phyloP scores from a whole-genome alignment of 1,284 basidiomycete genomes.

The Boletellus sp. region DNA sequence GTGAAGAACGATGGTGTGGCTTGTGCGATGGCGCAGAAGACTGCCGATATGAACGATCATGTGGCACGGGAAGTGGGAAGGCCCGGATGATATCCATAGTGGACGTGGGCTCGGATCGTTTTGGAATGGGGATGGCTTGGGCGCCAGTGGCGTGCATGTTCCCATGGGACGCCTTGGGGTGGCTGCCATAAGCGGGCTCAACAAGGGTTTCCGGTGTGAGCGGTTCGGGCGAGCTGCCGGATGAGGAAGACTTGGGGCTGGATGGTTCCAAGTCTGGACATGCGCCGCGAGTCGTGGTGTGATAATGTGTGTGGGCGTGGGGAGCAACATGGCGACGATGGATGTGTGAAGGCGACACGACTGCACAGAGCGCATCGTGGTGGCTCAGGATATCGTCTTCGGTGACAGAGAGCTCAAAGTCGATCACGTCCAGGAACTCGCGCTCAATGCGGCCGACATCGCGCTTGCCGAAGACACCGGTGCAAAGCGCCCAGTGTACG shows the following conservation, averaged over 20 bases:
- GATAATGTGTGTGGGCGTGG: slow-evolving; percentile 22
- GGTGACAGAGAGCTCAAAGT: slow-evolving; percentile 61
- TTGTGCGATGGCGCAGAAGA: slow-evolving; percentile 22
- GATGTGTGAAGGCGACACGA: slow-evolving; percentile 29
- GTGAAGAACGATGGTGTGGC: slow-evolving; percentile 28
- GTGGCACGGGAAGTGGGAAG: slow-evolving; percentile 29
- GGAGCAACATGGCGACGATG: slow-evolving; percentile 25
- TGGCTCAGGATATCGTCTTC: slow-evolving; percentile 63
- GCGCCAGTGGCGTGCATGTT: slow-evolving; percentile 4
- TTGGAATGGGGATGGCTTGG: slow-evolving; percentile 4
- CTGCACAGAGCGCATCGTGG: slow-evolving; percentile 51
- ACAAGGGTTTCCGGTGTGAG: slow-evolving; percentile 25
- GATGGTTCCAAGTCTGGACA: slow-evolving; percentile 31
- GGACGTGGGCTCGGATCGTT: slow-evolving; percentile 18
- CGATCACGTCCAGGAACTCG: slow-evolving; percentile 72
- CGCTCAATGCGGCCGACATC: slow-evolving; percentile 75
- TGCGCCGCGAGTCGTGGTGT: slow-evolving; percentile 9
- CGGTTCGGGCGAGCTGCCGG: slow-evolving; percentile 30
- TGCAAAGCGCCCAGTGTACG: slow-evolving; percentile 74
- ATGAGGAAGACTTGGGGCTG: slow-evolving; percentile 36
- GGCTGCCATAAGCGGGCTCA: slow-evolving; percentile 8
- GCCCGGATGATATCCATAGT: slow-evolving; percentile 33
- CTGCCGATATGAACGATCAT: slow-evolving; percentile 14
- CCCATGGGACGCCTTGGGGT: slow-evolving; percentile 21
- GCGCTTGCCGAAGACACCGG: slow-evolving; percentile 72